These are phyloP conservation scores for Melastoma malabathricum DNA, from an alignment of 345 rosid genomes.

Conservation along the genomic window DNA sequence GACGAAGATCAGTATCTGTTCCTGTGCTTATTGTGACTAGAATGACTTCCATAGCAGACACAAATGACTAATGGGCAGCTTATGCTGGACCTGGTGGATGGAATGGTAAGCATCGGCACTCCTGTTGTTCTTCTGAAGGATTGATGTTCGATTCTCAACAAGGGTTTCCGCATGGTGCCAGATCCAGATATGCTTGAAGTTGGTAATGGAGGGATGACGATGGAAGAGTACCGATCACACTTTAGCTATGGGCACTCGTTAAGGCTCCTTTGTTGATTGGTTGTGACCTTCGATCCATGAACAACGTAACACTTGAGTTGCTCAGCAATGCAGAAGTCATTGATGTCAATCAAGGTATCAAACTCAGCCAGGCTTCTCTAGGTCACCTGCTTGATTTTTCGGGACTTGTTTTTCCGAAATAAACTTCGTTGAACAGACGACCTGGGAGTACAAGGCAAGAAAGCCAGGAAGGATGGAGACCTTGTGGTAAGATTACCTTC, in stretches of 20 bases:
- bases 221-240: slow-evolving; percentile 45
- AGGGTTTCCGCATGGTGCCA: neutral
- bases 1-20: too few relatives aligned
- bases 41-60: slow-evolving; percentile 37
- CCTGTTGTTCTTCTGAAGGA: too few relatives aligned
- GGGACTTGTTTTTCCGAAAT: too few relatives aligned
- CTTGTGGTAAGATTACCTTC: slow-evolving; percentile 22
- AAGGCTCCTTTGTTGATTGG: slow-evolving; percentile 60
- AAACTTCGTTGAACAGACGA: too few relatives aligned
- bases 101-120: slow-evolving; percentile 26
- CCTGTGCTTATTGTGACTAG: slow-evolving; percentile 9
- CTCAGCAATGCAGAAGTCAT: slow-evolving; percentile 41
- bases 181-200: slow-evolving; percentile 78
- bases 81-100: slow-evolving; percentile 62
- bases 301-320: slow-evolving; percentile 16
- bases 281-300: slow-evolving; percentile 35
- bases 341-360: slow-evolving; percentile 64
- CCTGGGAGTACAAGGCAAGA: slow-evolving; percentile 56
- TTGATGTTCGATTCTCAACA: too few relatives aligned
- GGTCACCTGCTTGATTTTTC: too few relatives aligned
- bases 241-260: slow-evolving; percentile 61
- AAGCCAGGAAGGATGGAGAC: slow-evolving; percentile 29
- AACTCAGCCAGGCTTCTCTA: too few relatives aligned
- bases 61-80: slow-evolving; percentile 49
- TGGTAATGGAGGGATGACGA: slow-evolving; percentile 65